phyloP scores from a whole-genome alignment of 495 filamentous ascomycete species.

The Bacidia rubella region DNA sequence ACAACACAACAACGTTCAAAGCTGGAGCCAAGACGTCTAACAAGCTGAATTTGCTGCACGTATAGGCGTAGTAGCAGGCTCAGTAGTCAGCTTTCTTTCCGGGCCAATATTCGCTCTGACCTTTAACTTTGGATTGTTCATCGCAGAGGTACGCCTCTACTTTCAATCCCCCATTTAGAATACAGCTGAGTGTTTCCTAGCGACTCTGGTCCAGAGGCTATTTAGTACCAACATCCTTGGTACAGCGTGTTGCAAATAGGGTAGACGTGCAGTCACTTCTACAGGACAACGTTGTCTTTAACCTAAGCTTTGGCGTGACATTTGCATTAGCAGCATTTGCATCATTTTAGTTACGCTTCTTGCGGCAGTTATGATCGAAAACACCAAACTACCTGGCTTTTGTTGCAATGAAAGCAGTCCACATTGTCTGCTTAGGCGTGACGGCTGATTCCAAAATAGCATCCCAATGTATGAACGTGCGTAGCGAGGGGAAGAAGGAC shows the following conservation, averaged over 20 bases:
- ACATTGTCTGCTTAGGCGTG: too few relatives aligned
- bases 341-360: constrained; percentile 34
- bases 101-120: constrained; percentile 52
- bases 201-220: constrained; percentile 61
- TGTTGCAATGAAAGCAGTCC: too few relatives aligned
- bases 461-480: too few relatives aligned
- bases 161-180: not conserved
- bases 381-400: too few relatives aligned
- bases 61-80: constrained; percentile 50
- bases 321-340: constrained; percentile 69
- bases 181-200: too few relatives aligned
- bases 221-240: constrained; percentile 44
- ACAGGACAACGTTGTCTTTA: constrained; percentile 58
- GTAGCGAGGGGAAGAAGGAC: too few relatives aligned
- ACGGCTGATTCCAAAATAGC: too few relatives aligned
- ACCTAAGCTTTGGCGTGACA: constrained; percentile 60
- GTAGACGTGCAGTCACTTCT: constrained; percentile 46
- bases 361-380: too few relatives aligned
- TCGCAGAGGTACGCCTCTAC: constrained; percentile 47
- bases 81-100: constrained; percentile 63
- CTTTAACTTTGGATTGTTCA: constrained; percentile 54
- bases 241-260: constrained; percentile 45
- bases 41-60: not conserved
- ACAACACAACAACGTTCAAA: too few relatives aligned
- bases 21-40: too few relatives aligned